Base-by-base conservation (phyloP, 2,329 filamentous ascomycete genomes). In the Coniochaeta pulveracea region DNA sequence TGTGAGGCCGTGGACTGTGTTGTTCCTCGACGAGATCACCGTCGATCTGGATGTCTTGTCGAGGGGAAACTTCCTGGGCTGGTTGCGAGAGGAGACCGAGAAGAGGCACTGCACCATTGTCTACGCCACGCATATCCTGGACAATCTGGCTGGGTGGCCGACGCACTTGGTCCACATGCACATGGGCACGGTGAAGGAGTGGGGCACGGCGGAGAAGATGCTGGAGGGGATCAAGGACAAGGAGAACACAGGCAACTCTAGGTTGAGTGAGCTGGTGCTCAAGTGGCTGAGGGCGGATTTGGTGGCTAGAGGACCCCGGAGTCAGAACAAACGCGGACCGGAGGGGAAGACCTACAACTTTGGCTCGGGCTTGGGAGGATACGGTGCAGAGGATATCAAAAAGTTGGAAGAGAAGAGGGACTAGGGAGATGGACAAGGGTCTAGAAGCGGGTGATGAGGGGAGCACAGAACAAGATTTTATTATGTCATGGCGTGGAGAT, bases 91-190 rank as follows among this genome's bases (percentile, higher is more conserved):
- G 38, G 91, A 98, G 72, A 95, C 89, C 0, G 81, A 89, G 59
- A 64, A 52, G 6, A 68, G 89, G 34, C 68, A 76, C 24, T 95
- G 88, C 52, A 95, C 91, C 4, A 84, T 98, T 47, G 86, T 98
- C 19, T 98, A 98, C 54, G 91, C 91, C 6, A 98, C 91, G 10
- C 91, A 98, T 57, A 95, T 98, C 42, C 61, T 98, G 45, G 91
- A 98, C 53, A 95, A 96, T 54, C 63, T 98, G 33, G 86, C 86
- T 1, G 78, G 80, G 14, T 98, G 91, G 91, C 91, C 91, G 6
- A 93, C 84, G 1, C 88, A 98, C 58, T 66, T 98, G 23, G 88
- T 93, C 32, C 89, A 96, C 55, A 95, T 98, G 89, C 80, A 86
- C 51, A 56, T 94, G 29, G 91, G 91, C 18, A 75, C 69, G 40